Base-by-base conservation (phyloP, 140 eudicot species). In the Bidens hawaiensis region DNA sequence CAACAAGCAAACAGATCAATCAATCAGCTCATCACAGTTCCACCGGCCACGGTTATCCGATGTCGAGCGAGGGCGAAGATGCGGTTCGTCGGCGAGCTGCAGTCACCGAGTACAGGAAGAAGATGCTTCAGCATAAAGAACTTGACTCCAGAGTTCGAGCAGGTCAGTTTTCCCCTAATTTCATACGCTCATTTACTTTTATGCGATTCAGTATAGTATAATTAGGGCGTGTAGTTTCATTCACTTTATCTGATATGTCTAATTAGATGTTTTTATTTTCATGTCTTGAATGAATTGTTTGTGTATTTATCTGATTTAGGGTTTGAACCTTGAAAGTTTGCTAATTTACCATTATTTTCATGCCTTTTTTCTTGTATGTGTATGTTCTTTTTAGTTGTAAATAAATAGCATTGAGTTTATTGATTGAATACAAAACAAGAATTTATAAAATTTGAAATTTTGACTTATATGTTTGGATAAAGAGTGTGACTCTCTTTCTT, bases 81-180 rank as follows among this genome's bases (percentile, higher is more conserved):
- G 97, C 79, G 36, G 95, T 68, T 30, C 89, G 95, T 11, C 94
- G 94, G 52, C 89, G 85, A 9, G 56, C 68, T 5, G 83, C 81
- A 14, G 49, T 75, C 5, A 65, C 82, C 13, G 97, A 90, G 2
- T 86, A 90, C 73, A 76, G 94, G 64, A 86, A 86, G 57, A 90
- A 86, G 77, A 78, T 86, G 17, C 90, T 90, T n/a, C 94, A 72
- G 24, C 97, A 90, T 28, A 87, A 80, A 48, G 97, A 89, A 71
- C 94, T 89, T 18, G 95, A 86, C 56, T 80, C 91, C 40, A 69
- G 95, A 27, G 93, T 81, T 67, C 89, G 95, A 48, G 65, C 76
- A 63, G 95, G 97, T 90, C 23, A 49, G 57, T 26, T 33, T 5
- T 51, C n/a, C 5, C 22, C 46, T 6, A 36, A 8, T 53, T 11